phyloP scores from a whole-genome alignment of 306 rosid species.

The Medicago ruthenica region DNA sequence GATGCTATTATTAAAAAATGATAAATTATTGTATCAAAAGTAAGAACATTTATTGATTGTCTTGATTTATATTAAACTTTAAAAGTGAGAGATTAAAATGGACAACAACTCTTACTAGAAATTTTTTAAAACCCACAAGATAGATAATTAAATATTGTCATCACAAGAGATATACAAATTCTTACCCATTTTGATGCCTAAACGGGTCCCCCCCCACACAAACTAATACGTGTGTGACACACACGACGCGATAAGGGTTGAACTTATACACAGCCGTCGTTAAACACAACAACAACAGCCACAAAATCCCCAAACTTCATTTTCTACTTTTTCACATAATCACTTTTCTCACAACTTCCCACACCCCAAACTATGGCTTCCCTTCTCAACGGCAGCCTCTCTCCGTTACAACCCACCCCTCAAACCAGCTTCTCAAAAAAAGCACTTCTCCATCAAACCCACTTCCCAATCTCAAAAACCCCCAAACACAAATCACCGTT shows the following conservation, averaged over 20 bases:
- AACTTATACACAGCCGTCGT: not conserved
- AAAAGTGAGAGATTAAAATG: too few relatives aligned
- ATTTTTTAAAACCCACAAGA: too few relatives aligned
- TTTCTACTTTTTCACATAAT: too few relatives aligned
- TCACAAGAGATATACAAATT: too few relatives aligned
- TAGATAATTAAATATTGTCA: too few relatives aligned
- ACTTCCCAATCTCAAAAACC: slow-evolving; percentile 28
- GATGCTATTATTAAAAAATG: too few relatives aligned
- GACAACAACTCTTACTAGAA: too few relatives aligned
- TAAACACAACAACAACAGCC: not conserved
- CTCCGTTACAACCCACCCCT: slow-evolving; percentile 59
- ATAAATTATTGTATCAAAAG: too few relatives aligned
- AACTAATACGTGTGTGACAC: slow-evolving; percentile 24
- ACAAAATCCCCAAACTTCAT: not conserved
- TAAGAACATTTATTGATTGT: too few relatives aligned
- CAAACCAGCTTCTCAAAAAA: slow-evolving; percentile 46
- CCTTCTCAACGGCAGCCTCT: slow-evolving; percentile 65
- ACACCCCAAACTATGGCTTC: slow-evolving; percentile 59
- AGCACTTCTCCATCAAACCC: slow-evolving; percentile 31
- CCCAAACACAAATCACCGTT: slow-evolving; percentile 35
- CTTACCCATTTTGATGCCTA: too few relatives aligned
- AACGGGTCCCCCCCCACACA: not conserved
- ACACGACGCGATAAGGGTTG: slow-evolving; percentile 22
- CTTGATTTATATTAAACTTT: too few relatives aligned
- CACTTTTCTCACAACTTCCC: not conserved